Evolutionary conservation across 2,329 filamentous ascomycete genomes (phyloP).

Genomic region (Nemania sp.): DNA sequence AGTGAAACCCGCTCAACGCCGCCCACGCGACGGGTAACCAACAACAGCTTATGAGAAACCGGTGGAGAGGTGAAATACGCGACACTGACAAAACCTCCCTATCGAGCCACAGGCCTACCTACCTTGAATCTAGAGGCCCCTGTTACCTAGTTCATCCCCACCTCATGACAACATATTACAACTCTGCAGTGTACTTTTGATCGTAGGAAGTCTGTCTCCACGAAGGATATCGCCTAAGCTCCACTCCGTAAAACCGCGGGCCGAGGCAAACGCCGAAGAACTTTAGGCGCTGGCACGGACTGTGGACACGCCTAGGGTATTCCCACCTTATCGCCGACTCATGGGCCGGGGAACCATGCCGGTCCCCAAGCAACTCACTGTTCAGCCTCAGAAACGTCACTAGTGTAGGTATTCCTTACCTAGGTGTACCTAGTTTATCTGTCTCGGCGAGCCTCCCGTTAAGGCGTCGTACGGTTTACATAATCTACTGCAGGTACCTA

Average conservation of each 20-base stretch:
- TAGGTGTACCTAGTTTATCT: too few relatives aligned
- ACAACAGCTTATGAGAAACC: neutral
- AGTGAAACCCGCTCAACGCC: constrained; percentile 2
- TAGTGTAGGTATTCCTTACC: too few relatives aligned
- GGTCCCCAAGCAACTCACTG: constrained; percentile 9
- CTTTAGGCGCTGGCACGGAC: constrained; percentile 1
- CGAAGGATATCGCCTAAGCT: neutral
- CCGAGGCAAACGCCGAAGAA: neutral
- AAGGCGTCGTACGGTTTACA: too few relatives aligned
- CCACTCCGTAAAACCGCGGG: too few relatives aligned
- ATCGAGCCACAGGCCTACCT: neutral
- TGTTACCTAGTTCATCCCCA: constrained; percentile 8
- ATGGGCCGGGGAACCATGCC: neutral
- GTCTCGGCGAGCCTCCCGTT: too few relatives aligned
- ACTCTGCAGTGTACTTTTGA: constrained; percentile 22
- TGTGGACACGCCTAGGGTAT: neutral
- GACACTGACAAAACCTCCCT: neutral
- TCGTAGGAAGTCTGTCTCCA: neutral
- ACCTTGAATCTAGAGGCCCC: neutral
- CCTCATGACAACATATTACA: neutral
- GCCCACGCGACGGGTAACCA: neutral
- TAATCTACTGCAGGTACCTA: too few relatives aligned
- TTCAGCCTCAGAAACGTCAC: constrained; percentile 9
- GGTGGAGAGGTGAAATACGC: too few relatives aligned
- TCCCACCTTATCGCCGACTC: constrained; percentile 8